phyloP scores from a whole-genome alignment of 352 stramenopile genomes.

The Globisporangium uncinulatum region DNA sequence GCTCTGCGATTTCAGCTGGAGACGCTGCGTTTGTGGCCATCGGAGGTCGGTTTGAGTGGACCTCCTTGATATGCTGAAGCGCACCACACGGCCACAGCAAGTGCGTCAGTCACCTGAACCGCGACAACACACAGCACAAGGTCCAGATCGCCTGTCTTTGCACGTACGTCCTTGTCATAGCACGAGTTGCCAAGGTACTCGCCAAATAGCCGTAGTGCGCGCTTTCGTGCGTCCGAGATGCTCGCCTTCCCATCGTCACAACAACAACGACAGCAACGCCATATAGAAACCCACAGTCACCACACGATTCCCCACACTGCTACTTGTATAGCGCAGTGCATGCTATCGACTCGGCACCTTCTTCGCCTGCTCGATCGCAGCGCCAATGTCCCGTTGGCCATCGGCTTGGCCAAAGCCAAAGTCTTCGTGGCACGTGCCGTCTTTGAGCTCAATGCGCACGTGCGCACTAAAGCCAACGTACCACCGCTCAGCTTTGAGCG shows the following conservation, averaged over 20 bases:
- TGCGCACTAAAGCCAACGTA: constrained; percentile 72
- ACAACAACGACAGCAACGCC: neutral
- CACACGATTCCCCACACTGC: too few relatives aligned
- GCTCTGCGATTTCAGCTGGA: constrained; percentile 5
- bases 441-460: constrained; percentile 82
- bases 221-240: constrained; percentile 80
- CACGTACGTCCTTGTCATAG: constrained; percentile 67
- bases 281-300: neutral
- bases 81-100: neutral
- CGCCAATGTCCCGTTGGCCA: constrained; percentile 65
- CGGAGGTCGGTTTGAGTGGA: constrained; percentile 48
- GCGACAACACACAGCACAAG: neutral
- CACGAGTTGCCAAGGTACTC: constrained; percentile 86
- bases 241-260: constrained; percentile 30
- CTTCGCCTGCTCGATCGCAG: constrained; percentile 78
- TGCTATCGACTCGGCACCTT: constrained; percentile 28
- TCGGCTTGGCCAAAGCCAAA: constrained; percentile 77
- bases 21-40: constrained; percentile 6
- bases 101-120: too few relatives aligned
- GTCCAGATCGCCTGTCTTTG: neutral
- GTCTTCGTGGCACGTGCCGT: constrained; percentile 80
- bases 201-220: constrained; percentile 73
- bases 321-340: neutral
- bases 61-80: constrained; percentile 58
- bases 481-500: constrained; percentile 69